A percentile compares a stretch with the other conserved stretches of the same genome.
Conservation (phyloP, 2,329 filamentous ascomycete species). For the Colletotrichum coccodes region DNA sequence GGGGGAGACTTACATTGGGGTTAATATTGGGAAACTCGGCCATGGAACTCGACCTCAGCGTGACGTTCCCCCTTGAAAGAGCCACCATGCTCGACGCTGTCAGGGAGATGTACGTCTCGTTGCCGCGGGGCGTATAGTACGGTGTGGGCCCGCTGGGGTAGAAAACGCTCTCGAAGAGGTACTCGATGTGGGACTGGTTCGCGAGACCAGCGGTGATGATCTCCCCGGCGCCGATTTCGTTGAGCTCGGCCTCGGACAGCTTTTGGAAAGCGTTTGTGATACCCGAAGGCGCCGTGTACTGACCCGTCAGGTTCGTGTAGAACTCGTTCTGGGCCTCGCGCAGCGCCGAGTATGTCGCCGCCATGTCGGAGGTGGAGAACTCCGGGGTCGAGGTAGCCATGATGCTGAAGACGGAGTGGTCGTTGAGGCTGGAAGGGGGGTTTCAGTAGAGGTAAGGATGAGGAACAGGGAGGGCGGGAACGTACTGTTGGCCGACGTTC, state of each 20-base stretch:
- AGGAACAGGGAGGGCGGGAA: not conserved
- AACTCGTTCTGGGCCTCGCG: conserved; percentile 37
- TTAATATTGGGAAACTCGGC: conserved; percentile 36
- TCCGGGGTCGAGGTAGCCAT: conserved; percentile 38
- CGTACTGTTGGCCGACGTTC: conserved; percentile 39
- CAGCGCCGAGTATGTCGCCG: conserved; percentile 33
- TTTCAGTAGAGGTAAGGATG: not conserved
- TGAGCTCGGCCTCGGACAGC: conserved; percentile 34
- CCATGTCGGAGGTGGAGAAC: conserved; percentile 38
- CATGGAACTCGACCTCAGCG: conserved; percentile 35
- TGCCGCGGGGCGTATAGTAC: conserved; percentile 36
- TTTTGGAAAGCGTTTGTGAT: conserved; percentile 40
- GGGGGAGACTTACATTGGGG: conserved; percentile 35
- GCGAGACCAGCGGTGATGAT: conserved; percentile 34
- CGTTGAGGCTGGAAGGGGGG: conserved; percentile 34
- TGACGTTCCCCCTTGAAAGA: conserved; percentile 37
- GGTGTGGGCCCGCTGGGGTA: conserved; percentile 41
- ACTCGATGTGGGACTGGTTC: conserved; percentile 41
- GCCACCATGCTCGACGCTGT: conserved; percentile 39
- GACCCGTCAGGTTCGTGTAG: conserved; percentile 35
- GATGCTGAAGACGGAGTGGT: conserved; percentile 42
- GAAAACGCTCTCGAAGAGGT: conserved; percentile 40
- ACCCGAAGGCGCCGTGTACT: conserved; percentile 38
- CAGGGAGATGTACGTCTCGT: conserved; percentile 40
- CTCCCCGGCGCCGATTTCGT: conserved; percentile 35